Percentiles rank a stretch among this genome's conserved stretches.
These are phyloP conservation scores for Penicillium desertorum DNA, from an alignment of 495 filamentous ascomycete genomes.

Conservation along the genomic window DNA sequence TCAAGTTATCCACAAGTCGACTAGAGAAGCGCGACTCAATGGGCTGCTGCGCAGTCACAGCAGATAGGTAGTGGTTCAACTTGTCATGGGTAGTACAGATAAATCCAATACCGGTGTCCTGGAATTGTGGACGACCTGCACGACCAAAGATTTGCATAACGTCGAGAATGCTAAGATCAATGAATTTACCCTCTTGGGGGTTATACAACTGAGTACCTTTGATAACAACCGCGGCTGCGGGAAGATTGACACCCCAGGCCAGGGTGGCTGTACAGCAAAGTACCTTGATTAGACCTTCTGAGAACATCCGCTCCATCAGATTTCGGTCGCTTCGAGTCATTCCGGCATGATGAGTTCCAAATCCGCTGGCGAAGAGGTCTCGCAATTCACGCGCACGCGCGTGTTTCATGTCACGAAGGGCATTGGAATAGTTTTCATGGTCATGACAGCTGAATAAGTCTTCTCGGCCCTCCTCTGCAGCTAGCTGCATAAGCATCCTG, in stretches of 20 bases:
- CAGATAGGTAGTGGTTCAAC: conserved; percentile 84
- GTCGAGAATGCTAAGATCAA: conserved; percentile 94
- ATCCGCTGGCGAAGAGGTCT: conserved; percentile 82
- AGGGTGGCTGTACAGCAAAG: conserved; percentile 97
- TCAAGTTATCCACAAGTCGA: conserved; percentile 92
- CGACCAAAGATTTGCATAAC: conserved; percentile 98
- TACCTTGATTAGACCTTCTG: conserved; percentile 84
- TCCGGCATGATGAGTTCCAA: conserved; percentile 94
- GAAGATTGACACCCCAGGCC: conserved; percentile 96
- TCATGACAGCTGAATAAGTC: conserved; percentile 73
- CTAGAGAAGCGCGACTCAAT: conserved; percentile 93
- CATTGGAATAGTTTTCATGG: conserved; percentile 68
- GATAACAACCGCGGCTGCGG: conserved; percentile 90
- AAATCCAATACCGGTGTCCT: conserved; percentile 93
- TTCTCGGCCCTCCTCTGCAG: conserved; percentile 69
- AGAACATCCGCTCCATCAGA: conserved; percentile 86
- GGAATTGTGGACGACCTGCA: conserved; percentile 95
- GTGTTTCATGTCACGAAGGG: conserved; percentile 75
- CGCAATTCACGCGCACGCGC: conserved; percentile 81
- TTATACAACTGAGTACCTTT: conserved; percentile 97
- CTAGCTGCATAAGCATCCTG: conserved; percentile 81
- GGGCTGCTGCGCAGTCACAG: conserved; percentile 91
- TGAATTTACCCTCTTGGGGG: conserved; percentile 91
- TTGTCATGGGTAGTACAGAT: conserved; percentile 95
- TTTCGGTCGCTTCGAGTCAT: conserved; percentile 93